Conservation (phyloP, 768 basidiomycete species). For the Boletus pseudopeckii region DNA sequence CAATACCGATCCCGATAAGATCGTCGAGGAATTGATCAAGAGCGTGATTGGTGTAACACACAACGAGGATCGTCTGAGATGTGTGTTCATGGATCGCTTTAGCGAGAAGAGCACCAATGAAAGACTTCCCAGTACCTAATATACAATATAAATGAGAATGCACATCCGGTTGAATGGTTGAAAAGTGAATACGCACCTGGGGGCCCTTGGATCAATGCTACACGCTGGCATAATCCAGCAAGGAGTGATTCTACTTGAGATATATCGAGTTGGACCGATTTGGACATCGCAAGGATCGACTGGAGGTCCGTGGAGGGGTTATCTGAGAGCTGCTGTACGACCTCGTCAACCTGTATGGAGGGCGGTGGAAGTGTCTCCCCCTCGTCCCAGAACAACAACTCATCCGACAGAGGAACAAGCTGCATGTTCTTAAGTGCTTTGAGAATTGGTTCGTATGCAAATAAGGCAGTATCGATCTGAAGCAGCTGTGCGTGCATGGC, state of each 20-base stretch:
- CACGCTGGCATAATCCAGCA: slow-evolving; percentile 49
- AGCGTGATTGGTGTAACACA: slow-evolving; percentile 75
- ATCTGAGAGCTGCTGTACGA: slow-evolving; percentile 28
- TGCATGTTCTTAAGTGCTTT: slow-evolving; percentile 50
- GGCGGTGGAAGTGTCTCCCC: slow-evolving; percentile 16
- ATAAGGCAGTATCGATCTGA: slow-evolving; percentile 61
- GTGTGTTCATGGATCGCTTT: slow-evolving; percentile 55
- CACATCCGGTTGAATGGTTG: background rate
- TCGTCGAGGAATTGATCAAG: slow-evolving; percentile 68
- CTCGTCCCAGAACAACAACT: slow-evolving; percentile 54
- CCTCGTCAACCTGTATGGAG: background rate
- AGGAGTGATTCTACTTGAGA: slow-evolving; percentile 50
- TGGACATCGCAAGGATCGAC: slow-evolving; percentile 33
- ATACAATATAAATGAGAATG: background rate
- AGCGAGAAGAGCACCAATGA: slow-evolving; percentile 64
- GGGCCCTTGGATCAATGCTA: slow-evolving; percentile 69
- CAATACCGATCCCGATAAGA: slow-evolving; percentile 59
- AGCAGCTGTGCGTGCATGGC: slow-evolving; percentile 41
- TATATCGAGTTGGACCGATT: slow-evolving; percentile 45
- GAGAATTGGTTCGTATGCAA: slow-evolving; percentile 62
- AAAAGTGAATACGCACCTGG: slow-evolving; percentile 45
- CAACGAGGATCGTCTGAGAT: slow-evolving; percentile 53
- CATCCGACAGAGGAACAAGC: slow-evolving; percentile 46
- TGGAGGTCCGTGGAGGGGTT: slow-evolving; percentile 42
- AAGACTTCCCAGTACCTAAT: slow-evolving; percentile 71